Percentiles rank a stretch among this genome's conserved stretches.
phyloP scores from a whole-genome alignment of 257 asterid species.

The Plectranthus barbatus region DNA sequence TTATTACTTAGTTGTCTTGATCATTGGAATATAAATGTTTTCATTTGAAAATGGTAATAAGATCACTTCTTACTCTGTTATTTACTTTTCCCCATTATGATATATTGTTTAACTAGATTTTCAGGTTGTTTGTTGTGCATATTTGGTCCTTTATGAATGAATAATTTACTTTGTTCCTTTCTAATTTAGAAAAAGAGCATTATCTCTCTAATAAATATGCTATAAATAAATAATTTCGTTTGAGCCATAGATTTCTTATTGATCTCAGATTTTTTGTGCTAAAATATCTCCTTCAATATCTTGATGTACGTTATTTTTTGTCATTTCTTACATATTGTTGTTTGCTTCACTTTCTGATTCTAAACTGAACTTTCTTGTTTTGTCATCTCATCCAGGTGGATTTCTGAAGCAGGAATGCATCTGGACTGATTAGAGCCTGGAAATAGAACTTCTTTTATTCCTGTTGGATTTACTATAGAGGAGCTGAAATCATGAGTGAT shows the following conservation, averaged over 20 bases:
- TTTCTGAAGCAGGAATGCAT: slow-evolving; percentile 21
- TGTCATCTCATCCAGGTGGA: slow-evolving; percentile 22
- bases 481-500: slow-evolving; percentile 25
- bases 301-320: background rate
- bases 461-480: background rate
- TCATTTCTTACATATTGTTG: background rate
- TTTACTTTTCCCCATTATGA: background rate
- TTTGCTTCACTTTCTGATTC: slow-evolving; percentile 8
- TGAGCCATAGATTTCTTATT: background rate
- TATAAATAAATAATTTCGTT: slow-evolving; percentile 3
- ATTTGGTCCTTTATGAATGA: slow-evolving; percentile 6
- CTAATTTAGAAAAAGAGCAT: background rate
- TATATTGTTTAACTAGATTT: background rate
- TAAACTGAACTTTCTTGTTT: slow-evolving; percentile 15
- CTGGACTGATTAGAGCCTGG: slow-evolving; percentile 14
- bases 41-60: background rate
- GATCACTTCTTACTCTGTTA: background rate
- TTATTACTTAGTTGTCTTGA: slow-evolving; percentile 6
- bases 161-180: slow-evolving; percentile 1
- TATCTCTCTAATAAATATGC: slow-evolving; percentile 7
- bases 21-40: background rate
- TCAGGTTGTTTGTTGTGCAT: slow-evolving; percentile 7
- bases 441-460: slow-evolving; percentile 6
- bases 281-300: background rate
- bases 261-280: background rate